These are phyloP conservation scores for Acaromyces ingoldii DNA, from an alignment of 1,284 basidiomycete species.

Conservation along the genomic window DNA sequence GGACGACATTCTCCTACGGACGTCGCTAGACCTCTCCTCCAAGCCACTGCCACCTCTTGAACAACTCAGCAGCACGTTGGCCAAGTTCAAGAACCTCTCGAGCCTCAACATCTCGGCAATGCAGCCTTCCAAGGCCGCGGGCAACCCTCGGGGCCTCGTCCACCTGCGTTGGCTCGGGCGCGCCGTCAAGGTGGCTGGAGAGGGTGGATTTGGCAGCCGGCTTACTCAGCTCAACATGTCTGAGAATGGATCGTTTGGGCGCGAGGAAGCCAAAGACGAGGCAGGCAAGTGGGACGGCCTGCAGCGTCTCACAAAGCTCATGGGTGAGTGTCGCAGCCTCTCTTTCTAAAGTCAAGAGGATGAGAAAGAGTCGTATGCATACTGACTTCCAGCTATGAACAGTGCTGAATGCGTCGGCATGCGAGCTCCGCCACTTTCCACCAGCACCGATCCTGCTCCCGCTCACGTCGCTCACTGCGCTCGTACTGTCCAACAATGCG, in stretches of 20 bases:
- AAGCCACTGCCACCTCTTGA: constrained; percentile 31
- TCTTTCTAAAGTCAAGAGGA: not conserved
- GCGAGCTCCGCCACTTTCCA: constrained; percentile 14
- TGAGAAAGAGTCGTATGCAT: not conserved
- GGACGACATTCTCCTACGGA: constrained; percentile 15
- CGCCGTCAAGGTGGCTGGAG: not conserved
- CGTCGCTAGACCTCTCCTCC: constrained; percentile 25
- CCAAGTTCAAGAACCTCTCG: constrained; percentile 32
- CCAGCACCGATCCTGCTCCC: constrained; percentile 19
- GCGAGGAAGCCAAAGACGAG: not conserved
- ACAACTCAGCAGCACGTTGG: constrained; percentile 29
- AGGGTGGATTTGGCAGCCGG: constrained; percentile 8
- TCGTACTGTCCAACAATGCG: constrained; percentile 41
- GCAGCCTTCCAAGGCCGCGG: constrained; percentile 19
- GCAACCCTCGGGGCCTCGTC: constrained; percentile 20
- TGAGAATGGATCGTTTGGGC: constrained; percentile 14
- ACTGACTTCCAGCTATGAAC: not conserved
- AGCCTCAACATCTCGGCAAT: constrained; percentile 39
- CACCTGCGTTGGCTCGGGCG: constrained; percentile 26
- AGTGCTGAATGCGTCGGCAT: constrained; percentile 13
- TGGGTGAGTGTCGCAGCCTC: not conserved
- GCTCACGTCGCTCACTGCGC: constrained; percentile 31
- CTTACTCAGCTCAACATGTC: constrained; percentile 23
- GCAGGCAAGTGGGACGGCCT: constrained; percentile 10
- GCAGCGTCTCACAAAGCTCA: constrained; percentile 1